phyloP scores from a whole-genome alignment of 371 early-diverging fungal species.

The Mortierella sp. region DNA sequence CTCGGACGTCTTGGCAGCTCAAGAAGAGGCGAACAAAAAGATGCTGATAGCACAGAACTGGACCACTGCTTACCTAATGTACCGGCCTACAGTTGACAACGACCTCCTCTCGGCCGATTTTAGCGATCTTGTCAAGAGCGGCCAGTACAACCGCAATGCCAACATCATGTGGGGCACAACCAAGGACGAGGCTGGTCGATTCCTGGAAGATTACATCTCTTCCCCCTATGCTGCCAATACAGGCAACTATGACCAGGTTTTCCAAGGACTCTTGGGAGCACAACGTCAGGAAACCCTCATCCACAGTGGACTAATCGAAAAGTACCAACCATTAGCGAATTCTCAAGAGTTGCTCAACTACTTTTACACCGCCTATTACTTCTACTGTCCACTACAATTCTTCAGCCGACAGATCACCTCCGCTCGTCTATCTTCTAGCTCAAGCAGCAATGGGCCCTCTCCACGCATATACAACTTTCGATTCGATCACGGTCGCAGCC shows the following conservation, averaged over 20 bases:
- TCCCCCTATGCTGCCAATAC: not conserved
- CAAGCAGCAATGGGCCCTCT: not conserved
- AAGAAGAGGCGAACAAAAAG: not conserved
- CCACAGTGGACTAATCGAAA: not conserved
- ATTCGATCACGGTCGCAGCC: slow-evolving; percentile 41
- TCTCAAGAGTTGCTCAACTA: slow-evolving; percentile 8
- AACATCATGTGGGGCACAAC: slow-evolving; percentile 48
- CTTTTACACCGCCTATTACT: slow-evolving; percentile 32
- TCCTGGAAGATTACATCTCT: not conserved
- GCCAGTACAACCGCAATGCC: slow-evolving; percentile 36
- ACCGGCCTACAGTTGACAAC: slow-evolving; percentile 18
- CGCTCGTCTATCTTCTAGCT: slow-evolving; percentile 26
- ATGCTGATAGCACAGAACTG: slow-evolving; percentile 25
- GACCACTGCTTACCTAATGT: slow-evolving; percentile 2
- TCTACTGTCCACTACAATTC: slow-evolving; percentile 44
- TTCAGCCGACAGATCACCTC: slow-evolving; percentile 28
- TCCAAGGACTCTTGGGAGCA: slow-evolving; percentile 3
- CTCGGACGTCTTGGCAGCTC: slow-evolving; percentile 19
- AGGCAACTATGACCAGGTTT: not conserved
- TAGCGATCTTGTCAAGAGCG: slow-evolving; percentile 17
- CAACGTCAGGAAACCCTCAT: not conserved
- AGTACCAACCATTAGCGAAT: not conserved
- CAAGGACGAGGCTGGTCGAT: slow-evolving; percentile 41
- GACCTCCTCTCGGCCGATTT: slow-evolving; percentile 26
- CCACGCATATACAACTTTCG: not conserved